These are phyloP conservation scores for Garcia nutans DNA, from an alignment of 345 rosid species.

Conservation along the genomic window DNA sequence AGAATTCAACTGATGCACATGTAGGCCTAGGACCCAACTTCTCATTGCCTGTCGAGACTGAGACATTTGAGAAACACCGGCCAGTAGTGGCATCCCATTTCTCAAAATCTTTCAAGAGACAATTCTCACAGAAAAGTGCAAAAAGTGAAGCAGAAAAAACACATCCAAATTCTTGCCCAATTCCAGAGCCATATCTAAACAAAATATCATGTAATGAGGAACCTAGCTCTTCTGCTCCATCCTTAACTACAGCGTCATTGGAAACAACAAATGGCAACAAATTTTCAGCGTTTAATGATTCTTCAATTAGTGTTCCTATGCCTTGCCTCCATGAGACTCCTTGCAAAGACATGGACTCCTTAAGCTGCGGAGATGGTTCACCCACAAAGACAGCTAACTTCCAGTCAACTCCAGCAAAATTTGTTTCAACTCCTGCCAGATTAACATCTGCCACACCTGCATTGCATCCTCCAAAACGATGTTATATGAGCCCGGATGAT, in stretches of 20 bases:
- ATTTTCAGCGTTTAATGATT: neutral
- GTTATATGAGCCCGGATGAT: slow-evolving; percentile 52
- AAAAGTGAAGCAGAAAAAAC: slow-evolving; percentile 3
- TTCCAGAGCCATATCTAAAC: slow-evolving; percentile 2
- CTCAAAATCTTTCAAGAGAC: slow-evolving; percentile 40
- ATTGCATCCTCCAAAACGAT: slow-evolving; percentile 45
- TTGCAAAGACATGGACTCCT: slow-evolving; percentile 27
- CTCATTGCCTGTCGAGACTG: slow-evolving; percentile 1
- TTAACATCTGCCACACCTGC: slow-evolving; percentile 47
- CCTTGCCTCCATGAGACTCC: slow-evolving; percentile 40
- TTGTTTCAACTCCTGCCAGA: slow-evolving; percentile 53
- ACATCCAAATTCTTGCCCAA: too few relatives aligned
- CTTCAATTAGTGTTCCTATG: slow-evolving; percentile 7
- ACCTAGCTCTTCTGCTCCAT: slow-evolving; percentile 19
- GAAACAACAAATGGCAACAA: slow-evolving; percentile 10
- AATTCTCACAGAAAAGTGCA: slow-evolving; percentile 38
- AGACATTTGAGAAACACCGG: slow-evolving; percentile 20
- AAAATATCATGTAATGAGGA: slow-evolving; percentile 23
- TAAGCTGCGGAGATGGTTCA: slow-evolving; percentile 17
- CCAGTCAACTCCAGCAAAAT: slow-evolving; percentile 63
- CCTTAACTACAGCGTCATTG: slow-evolving; percentile 29
- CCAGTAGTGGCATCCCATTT: slow-evolving; percentile 46
- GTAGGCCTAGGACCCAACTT: neutral
- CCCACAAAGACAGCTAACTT: slow-evolving; percentile 26
- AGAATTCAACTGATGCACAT: slow-evolving; percentile 1